Conservation (phyloP, 208 protist genomes). For the Trichomonas vaginalis region DNA sequence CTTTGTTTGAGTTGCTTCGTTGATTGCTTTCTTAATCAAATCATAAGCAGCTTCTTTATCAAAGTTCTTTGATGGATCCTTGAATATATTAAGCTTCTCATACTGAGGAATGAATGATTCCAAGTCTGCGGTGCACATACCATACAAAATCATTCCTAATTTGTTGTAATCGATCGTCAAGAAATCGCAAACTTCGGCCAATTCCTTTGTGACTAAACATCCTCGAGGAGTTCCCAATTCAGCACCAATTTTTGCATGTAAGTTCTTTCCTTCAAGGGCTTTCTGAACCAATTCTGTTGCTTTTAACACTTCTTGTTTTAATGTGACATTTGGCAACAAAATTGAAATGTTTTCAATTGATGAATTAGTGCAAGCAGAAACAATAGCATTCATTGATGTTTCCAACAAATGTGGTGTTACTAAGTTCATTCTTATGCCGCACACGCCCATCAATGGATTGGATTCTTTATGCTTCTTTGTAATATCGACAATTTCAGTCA, state of each 20-base stretch:
- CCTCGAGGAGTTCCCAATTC: neutral
- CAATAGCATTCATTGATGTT: neutral
- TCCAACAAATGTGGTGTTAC: neutral
- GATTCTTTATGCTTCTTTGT: neutral
- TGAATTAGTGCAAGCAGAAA: neutral
- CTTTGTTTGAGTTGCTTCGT: neutral
- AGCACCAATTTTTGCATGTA: neutral
- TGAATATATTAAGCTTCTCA: neutral
- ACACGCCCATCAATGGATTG: neutral
- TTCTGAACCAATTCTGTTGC: neutral
- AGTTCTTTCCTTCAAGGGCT: neutral
- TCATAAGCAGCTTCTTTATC: neutral
- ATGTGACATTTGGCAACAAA: neutral
- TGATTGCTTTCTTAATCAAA: neutral
- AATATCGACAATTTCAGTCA: neutral
- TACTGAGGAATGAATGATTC: neutral
- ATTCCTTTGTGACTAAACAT: neutral
- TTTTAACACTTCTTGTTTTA: neutral
- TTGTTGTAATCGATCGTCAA: neutral
- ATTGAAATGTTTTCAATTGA: neutral
- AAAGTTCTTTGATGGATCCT: neutral
- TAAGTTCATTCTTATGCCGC: neutral
- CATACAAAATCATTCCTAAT: neutral
- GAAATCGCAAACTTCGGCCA: neutral
- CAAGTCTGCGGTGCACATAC: neutral